Evolutionary conservation across 768 basidiomycete species (phyloP).

Genomic region (Hericium erinaceus): DNA sequence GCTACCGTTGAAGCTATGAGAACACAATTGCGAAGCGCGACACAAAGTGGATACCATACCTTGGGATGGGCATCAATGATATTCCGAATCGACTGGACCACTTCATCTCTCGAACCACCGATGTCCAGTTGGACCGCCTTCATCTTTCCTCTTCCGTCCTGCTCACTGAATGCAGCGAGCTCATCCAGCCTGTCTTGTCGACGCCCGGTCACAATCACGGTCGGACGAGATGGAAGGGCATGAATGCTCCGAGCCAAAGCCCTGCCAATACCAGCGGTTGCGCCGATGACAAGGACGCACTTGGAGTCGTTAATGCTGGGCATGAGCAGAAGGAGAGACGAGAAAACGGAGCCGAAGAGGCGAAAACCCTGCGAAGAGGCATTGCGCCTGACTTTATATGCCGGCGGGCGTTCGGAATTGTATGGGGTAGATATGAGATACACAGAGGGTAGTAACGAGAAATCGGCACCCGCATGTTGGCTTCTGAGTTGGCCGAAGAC

Average conservation of each 20-base stretch:
- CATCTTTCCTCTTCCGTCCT: constrained; percentile 22
- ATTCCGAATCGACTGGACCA: constrained; percentile 33
- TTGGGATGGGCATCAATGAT: constrained; percentile 39
- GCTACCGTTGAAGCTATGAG: constrained; percentile 21
- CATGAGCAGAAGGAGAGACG: constrained; percentile 7
- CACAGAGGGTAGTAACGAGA: not conserved
- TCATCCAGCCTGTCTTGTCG: constrained; percentile 46
- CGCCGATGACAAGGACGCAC: constrained; percentile 47
- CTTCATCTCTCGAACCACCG: constrained; percentile 24
- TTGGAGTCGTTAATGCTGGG: constrained; percentile 36
- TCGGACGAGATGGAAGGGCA: constrained; percentile 36
- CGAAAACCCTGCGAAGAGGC: too few species aligned
- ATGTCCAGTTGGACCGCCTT: constrained; percentile 37
- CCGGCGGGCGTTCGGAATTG: not conserved
- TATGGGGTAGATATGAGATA: not conserved
- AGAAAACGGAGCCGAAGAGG: not conserved
- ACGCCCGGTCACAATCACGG: constrained; percentile 42
- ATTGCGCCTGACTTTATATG: not conserved
- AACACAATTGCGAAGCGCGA: not conserved
- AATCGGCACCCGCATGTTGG: too few species aligned
- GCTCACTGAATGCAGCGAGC: constrained; percentile 23
- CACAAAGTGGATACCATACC: constrained; percentile 21
- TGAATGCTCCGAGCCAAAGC: constrained; percentile 43
- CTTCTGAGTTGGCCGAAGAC: too few species aligned
- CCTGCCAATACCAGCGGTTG: constrained; percentile 50